These are phyloP conservation scores for Lactarius vividus DNA, from an alignment of 768 basidiomycete species.

Conservation along the genomic window DNA sequence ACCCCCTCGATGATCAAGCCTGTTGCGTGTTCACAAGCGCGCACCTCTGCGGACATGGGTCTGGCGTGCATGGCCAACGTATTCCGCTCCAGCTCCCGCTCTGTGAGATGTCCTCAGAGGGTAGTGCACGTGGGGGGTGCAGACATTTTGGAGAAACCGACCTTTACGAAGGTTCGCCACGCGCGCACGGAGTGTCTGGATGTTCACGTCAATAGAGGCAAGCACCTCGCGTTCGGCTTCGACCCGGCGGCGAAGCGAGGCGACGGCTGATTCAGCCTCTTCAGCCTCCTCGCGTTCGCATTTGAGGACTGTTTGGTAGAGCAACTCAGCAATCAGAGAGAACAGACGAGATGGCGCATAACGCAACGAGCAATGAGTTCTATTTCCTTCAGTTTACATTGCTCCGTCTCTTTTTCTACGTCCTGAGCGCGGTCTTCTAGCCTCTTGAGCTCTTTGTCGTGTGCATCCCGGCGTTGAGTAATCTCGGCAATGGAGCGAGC, in stretches of 20 bases:
- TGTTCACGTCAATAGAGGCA: conserved; percentile 59
- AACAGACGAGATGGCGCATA: background rate
- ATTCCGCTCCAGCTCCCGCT: conserved; percentile 63
- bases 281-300: conserved; percentile 61
- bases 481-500: background rate
- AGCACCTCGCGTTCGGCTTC: conserved; percentile 59
- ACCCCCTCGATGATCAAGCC: conserved; percentile 68
- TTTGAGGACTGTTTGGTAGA: conserved; percentile 38
- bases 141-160: conserved; percentile 33
- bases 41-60: conserved; percentile 52
- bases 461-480: background rate
- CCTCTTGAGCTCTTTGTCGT: background rate
- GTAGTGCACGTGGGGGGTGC: background rate
- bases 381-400: conserved; percentile 54
- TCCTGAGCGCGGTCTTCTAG: conserved; percentile 44
- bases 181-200: conserved; percentile 65
- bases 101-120: conserved; percentile 37
- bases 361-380: conserved; percentile 66
- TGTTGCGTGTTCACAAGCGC: conserved; percentile 53
- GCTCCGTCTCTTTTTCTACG: conserved; percentile 41
- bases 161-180: conserved; percentile 65
- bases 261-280: conserved; percentile 60
- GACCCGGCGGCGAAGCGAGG: conserved; percentile 64
- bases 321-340: background rate
- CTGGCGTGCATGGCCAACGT: conserved; percentile 54